phyloP scores from a whole-genome alignment of 257 asterid genomes.

The Solanum chiquidenum region DNA sequence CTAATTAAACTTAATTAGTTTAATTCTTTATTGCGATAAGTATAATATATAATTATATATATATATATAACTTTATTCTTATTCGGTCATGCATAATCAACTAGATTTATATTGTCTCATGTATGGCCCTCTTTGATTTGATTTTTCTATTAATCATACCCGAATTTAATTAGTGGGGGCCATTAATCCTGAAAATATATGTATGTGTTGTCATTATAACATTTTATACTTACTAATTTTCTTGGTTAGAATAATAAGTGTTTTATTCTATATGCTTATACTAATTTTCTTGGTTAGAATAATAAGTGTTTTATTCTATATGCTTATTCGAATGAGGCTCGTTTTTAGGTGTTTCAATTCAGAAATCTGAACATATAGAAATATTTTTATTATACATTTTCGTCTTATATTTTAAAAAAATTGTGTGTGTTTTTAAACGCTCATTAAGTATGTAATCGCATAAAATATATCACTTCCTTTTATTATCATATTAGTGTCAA shows the following conservation, averaged over 20 bases:
- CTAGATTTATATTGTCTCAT: slow-evolving; percentile 1
- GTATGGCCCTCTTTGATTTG: not conserved
- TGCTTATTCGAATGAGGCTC: not conserved
- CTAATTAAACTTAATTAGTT: not conserved
- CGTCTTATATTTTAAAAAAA: not conserved
- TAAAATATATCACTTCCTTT: not conserved
- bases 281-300: not conserved
- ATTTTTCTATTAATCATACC: not conserved
- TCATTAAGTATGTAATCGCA: not conserved
- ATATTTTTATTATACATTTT: not conserved
- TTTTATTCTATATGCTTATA: not conserved
- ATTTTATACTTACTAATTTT: not conserved
- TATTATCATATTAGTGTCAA: not conserved
- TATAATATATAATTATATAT: not conserved
- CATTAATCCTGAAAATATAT: not conserved
- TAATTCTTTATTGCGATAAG: not conserved
- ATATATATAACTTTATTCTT: not conserved
- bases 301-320: not conserved
- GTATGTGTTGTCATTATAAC: not conserved
- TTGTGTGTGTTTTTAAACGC: no score
- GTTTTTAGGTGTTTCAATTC: not conserved
- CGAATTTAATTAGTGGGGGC: no score
- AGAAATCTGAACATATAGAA: not conserved
- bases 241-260: not conserved
- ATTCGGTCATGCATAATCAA: slow-evolving; percentile 1